These are phyloP conservation scores for Colletotrichum zoysiae DNA, from an alignment of 2,329 filamentous ascomycete species.

Conservation along the genomic window DNA sequence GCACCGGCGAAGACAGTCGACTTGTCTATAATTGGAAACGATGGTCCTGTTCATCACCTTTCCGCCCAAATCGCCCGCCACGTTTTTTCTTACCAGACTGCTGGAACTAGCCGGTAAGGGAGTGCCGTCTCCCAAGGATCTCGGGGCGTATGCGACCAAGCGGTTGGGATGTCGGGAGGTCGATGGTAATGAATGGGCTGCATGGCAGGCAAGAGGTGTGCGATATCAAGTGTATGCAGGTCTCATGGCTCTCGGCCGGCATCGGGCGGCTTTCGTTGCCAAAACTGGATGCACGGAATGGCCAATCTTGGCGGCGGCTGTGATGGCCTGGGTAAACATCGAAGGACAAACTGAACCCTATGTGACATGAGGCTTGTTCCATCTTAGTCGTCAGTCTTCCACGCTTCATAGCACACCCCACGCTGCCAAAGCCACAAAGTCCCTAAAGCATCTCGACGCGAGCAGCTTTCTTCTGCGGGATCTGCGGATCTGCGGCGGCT, in stretches of 20 bases:
- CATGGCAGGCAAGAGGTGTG: not conserved
- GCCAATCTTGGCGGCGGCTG: constrained; percentile 21
- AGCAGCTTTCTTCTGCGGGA: not conserved
- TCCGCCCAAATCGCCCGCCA: constrained; percentile 12
- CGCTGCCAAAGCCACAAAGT: not conserved
- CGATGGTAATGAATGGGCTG: not conserved
- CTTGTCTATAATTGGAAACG: not conserved
- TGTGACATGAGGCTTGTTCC: constrained; percentile 21
- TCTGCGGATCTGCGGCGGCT: not conserved
- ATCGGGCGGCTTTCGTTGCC: constrained; percentile 39
- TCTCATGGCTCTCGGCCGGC: constrained; percentile 29
- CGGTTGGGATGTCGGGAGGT: not conserved
- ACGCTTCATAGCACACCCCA: not conserved
- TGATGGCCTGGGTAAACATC: not conserved
- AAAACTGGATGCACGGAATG: constrained; percentile 27
- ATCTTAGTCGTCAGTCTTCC: not conserved
- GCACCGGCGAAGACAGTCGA: not conserved
- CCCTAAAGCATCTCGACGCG: not conserved
- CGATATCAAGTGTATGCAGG: not conserved
- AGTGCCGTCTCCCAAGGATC: constrained; percentile 14
- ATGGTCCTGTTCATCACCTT: not conserved
- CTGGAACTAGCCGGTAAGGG: not conserved
- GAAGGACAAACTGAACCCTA: not conserved
- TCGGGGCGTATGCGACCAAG: not conserved
- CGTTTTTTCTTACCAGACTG: constrained; percentile 10